Percentiles rank a stretch among this genome's conserved stretches.
Conservation (phyloP, 306 rosid genomes). For the Fragaria nilgerrensis region DNA sequence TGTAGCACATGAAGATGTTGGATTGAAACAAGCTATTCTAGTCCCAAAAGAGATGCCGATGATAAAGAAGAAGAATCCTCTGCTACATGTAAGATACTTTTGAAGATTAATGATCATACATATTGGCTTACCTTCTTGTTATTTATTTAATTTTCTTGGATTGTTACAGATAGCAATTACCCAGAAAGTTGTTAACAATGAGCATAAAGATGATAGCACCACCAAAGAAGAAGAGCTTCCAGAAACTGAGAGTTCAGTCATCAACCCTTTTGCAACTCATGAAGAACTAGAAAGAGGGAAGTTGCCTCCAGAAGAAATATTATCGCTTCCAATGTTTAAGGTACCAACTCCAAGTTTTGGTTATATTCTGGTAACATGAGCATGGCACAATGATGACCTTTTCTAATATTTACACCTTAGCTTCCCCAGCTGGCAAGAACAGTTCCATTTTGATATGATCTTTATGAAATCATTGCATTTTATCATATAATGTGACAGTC, state of each 20-base stretch:
- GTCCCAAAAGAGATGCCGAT: slow-evolving; percentile 85
- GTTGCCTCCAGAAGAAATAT: slow-evolving; percentile 79
- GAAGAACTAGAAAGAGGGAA: slow-evolving; percentile 76
- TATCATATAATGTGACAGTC: neutral
- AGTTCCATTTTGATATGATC: neutral
- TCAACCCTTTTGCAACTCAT: slow-evolving; percentile 52
- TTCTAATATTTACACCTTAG: neutral
- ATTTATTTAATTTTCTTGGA: slow-evolving; percentile 20
- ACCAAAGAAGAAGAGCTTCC: slow-evolving; percentile 48
- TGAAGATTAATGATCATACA: slow-evolving; percentile 22
- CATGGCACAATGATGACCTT: neutral
- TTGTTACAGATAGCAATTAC: slow-evolving; percentile 69
- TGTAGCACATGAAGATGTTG: slow-evolving; percentile 87
- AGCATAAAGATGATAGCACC: slow-evolving; percentile 43
- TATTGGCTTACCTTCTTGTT: slow-evolving; percentile 4
- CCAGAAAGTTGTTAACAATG: slow-evolving; percentile 49
- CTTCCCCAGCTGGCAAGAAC: neutral
- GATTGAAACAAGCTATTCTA: slow-evolving; percentile 72
- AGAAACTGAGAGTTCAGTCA: slow-evolving; percentile 46
- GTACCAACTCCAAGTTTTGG: slow-evolving; percentile 38
- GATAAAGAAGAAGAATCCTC: slow-evolving; percentile 73
- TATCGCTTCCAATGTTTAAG: slow-evolving; percentile 96
- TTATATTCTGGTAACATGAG: slow-evolving; percentile 4
- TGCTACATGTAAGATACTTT: slow-evolving; percentile 57
- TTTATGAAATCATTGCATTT: neutral